These are phyloP conservation scores for Penicillium sp. DNA, from an alignment of 2,329 filamentous ascomycete species.

Conservation along the genomic window DNA sequence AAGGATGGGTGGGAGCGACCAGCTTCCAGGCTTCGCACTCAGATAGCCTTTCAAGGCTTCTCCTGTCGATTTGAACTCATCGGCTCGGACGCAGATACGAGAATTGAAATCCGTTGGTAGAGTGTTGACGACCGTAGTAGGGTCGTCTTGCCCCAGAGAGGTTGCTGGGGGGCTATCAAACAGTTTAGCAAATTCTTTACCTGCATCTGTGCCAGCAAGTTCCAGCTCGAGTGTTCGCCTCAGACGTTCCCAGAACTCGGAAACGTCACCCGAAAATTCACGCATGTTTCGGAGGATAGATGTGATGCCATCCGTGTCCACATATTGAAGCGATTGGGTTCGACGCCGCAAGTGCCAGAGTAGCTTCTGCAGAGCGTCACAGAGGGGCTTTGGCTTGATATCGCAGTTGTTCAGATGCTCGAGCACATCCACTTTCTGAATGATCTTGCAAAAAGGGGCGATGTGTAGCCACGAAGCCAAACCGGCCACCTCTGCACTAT, in stretches of 20 bases:
- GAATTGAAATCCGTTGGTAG: slow-evolving; percentile 44
- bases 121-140: slow-evolving; percentile 36
- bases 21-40: slow-evolving; percentile 39
- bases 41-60: slow-evolving; percentile 41
- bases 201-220: slow-evolving; percentile 49
- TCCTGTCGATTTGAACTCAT: slow-evolving; percentile 41
- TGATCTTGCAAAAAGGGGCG: slow-evolving; percentile 61
- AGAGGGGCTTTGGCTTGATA: slow-evolving; percentile 54
- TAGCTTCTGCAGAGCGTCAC: slow-evolving; percentile 56
- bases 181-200: slow-evolving; percentile 47
- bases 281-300: slow-evolving; percentile 45
- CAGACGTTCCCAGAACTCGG: slow-evolving; percentile 60
- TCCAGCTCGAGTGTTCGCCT: slow-evolving; percentile 58
- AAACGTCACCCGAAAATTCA: slow-evolving; percentile 56
- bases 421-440: slow-evolving; percentile 56
- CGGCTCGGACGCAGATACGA: slow-evolving; percentile 43
- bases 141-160: slow-evolving; percentile 2
- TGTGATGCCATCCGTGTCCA: slow-evolving; percentile 48
- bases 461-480: slow-evolving; percentile 64
- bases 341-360: slow-evolving; percentile 56
- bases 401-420: slow-evolving; percentile 52
- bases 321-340: slow-evolving; percentile 43
- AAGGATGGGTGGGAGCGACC: slow-evolving; percentile 54
- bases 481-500: slow-evolving; percentile 56
- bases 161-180: slow-evolving; percentile 49